phyloP scores from a whole-genome alignment of 306 rosid species.

The peach (Prunus persica) region DNA sequence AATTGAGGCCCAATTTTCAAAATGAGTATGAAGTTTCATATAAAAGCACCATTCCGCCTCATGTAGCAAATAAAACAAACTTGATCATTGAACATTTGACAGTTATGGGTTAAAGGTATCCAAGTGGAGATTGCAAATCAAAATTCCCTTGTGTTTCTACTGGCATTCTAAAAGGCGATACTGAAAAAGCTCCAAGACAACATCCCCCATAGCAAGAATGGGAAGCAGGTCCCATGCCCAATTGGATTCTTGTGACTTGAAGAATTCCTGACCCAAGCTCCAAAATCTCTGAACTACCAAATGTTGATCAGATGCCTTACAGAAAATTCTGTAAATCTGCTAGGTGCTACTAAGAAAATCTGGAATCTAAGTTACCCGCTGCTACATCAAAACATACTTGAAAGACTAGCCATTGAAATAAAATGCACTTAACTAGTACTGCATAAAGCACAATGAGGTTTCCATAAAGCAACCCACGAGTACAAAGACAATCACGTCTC shows the following conservation, averaged over 20 bases:
- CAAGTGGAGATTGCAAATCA: too few species aligned
- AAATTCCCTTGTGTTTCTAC: not conserved
- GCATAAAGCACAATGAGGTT: not conserved
- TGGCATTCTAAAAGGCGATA: not conserved
- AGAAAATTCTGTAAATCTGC: not conserved
- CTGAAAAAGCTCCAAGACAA: not conserved
- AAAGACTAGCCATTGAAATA: not conserved
- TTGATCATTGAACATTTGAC: not conserved
- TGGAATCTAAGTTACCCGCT: not conserved
- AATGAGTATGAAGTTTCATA: not conserved
- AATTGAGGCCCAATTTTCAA: not conserved
- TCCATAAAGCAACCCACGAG: not conserved
- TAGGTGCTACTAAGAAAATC: not conserved
- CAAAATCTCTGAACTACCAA: not conserved
- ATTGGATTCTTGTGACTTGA: not conserved
- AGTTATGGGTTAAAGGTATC: not conserved
- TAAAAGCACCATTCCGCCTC: not conserved
- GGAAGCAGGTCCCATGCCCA: not conserved
- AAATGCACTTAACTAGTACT: not conserved
- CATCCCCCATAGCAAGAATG: not conserved
- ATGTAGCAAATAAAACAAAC: not conserved
- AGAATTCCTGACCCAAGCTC: not conserved
- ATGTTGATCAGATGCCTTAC: not conserved
- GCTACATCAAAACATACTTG: not conserved
- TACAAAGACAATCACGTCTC: not conserved